A percentile compares a stretch with the other conserved stretches of the same genome.
Evolutionary conservation across 805 yeast genomes (phyloP).

Genomic region (Lipomyces chichibuensis): DNA sequence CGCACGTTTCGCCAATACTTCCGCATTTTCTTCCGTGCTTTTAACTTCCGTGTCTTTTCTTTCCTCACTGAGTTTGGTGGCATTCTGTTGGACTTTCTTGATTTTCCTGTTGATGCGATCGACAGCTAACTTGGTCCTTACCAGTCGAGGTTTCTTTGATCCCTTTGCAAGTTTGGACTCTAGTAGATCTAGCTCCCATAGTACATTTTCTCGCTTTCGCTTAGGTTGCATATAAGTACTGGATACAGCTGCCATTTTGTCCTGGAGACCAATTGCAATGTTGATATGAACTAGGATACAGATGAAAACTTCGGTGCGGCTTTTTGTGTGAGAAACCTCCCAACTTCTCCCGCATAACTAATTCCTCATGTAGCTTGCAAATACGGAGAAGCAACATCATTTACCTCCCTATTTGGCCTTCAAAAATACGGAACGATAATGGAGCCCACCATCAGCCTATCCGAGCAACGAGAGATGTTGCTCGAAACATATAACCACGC

Average conservation of each 20-base stretch:
- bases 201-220: constrained; percentile 41
- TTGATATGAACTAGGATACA: no score
- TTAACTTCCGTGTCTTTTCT: not conserved
- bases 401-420: not conserved
- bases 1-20: constrained; percentile 17
- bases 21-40: not conserved
- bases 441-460: not conserved
- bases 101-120: constrained; percentile 13
- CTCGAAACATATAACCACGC: constrained; percentile 46
- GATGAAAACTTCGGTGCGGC: no score
- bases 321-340: no score
- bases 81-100: constrained; percentile 6
- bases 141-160: constrained; percentile 38
- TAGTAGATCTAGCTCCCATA: constrained; percentile 46
- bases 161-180: constrained; percentile 42
- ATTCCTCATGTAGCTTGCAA: no score
- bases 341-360: no score
- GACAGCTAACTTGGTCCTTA: constrained; percentile 42
- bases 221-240: constrained; percentile 10
- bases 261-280: not conserved
- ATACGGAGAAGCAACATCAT: not conserved
- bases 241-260: constrained; percentile 2
- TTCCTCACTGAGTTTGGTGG: constrained; percentile 1
- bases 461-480: not conserved
- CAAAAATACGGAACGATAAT: not conserved